Evolutionary conservation across 2,329 filamentous ascomycete species (phyloP).

Genomic region (Mariannaea sp.): DNA sequence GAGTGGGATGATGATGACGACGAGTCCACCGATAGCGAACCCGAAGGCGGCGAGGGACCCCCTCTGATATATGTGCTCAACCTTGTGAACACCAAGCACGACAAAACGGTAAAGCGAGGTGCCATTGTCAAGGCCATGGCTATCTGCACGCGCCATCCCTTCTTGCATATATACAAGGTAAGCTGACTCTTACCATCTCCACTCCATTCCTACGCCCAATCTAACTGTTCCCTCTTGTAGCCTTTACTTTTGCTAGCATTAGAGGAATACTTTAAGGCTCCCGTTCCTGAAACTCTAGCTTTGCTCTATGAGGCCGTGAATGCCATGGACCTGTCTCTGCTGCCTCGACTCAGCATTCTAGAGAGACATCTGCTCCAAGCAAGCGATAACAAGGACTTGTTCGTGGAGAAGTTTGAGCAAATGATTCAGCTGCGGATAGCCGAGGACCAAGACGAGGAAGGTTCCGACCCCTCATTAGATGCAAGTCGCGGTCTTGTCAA

Average conservation of each 20-base stretch:
- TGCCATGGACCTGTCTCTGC: conserved; percentile 91
- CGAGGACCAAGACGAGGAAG: conserved; percentile 59
- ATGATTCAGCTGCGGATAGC: conserved; percentile 85
- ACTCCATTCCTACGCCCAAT: background rate
- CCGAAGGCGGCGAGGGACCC: conserved; percentile 77
- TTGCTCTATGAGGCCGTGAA: conserved; percentile 93
- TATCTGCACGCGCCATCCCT: conserved; percentile 96
- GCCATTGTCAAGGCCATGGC: conserved; percentile 98
- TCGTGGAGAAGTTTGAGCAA: conserved; percentile 95
- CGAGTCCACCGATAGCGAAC: conserved; percentile 63
- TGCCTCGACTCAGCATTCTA: conserved; percentile 82
- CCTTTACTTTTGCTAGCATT: conserved; percentile 87
- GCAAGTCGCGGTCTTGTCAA: conserved; percentile 54
- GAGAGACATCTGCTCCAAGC: conserved; percentile 87
- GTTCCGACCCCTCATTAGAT: conserved; percentile 46
- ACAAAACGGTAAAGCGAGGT: conserved; percentile 89
- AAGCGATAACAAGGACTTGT: conserved; percentile 93
- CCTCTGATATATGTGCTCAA: conserved; percentile 97
- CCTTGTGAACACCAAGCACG: conserved; percentile 96
- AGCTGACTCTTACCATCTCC: conserved; percentile 31
- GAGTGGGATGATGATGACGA: conserved; percentile 57
- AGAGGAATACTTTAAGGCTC: conserved; percentile 95
- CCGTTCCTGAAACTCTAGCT: conserved; percentile 83
- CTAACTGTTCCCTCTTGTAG: conserved; percentile 48
- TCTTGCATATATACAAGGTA: conserved; percentile 98